Conservation (phyloP, 371 early-diverging fungal species). For the Smittium culicis region DNA sequence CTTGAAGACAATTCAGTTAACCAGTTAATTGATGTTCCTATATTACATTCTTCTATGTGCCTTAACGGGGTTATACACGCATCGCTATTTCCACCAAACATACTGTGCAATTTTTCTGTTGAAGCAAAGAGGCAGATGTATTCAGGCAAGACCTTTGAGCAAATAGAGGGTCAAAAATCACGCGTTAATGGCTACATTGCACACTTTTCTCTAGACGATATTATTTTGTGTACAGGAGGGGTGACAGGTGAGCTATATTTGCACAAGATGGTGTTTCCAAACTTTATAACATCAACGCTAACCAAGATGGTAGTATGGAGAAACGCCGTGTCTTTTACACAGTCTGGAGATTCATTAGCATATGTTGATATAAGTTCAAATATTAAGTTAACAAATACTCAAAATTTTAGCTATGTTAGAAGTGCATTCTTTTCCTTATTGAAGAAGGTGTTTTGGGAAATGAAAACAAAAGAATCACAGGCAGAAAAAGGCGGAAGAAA, state of each 20-base stretch:
- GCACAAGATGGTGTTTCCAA: background rate
- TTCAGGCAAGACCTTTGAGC: background rate
- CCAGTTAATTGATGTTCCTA: background rate
- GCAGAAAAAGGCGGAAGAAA: background rate
- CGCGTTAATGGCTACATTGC: background rate
- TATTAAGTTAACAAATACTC: background rate
- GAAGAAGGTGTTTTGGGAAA: background rate
- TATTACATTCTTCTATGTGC: background rate
- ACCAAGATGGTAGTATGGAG: background rate
- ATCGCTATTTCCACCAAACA: slow-evolving; percentile 4
- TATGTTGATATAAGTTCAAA: background rate
- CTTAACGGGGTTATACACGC: background rate
- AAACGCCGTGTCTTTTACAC: background rate
- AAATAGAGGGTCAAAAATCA: background rate
- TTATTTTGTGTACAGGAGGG: background rate
- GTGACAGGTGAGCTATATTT: background rate
- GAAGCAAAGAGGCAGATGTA: background rate
- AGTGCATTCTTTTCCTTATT: background rate
- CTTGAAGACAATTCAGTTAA: background rate
- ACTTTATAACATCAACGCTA: background rate
- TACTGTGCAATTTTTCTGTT: background rate
- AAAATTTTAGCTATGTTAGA: background rate
- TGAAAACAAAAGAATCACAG: background rate
- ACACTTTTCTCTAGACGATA: background rate
- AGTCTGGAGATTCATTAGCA: background rate